Evolutionary conservation across 495 filamentous ascomycete genomes (phyloP), one percentile per base, ranked within the genome.

Genomic region (Aspergillus bertholletiae): DNA sequence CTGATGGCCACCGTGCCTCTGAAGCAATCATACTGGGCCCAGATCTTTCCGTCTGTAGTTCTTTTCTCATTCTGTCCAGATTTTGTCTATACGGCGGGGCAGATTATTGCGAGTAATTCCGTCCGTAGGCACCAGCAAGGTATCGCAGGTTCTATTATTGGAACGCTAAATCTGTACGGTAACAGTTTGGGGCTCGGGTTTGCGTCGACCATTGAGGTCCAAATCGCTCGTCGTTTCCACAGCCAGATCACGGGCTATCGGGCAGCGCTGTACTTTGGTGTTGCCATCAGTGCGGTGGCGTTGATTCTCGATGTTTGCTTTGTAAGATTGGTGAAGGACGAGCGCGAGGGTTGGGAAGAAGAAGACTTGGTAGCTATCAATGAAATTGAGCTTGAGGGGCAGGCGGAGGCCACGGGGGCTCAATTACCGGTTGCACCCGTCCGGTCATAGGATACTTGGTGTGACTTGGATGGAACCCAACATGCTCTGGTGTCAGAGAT

Each of bases 31-130:
- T 82, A 80, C 64, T 82, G 78, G 78, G 66, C 73, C 0, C 74
- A 76, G 43, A 60, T 76, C 0, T 83, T 83, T 55, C 77, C 76
- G 1, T 77, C 75, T 6, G 69, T 70, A 6, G 48, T 80, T 3
- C 56, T 82, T 4, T 65, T 72, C 46, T 61, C 70, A 0, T 71
- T 80, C 37, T 77, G 73, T 57, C 76, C 77, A 0, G 80, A 83
- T 56, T 70, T 83, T 4, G 71, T 78, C 26, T 80, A 74, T 47
- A 78, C 74, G 0, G 77, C 75, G 9, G 75, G 74, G 0, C 78
- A 81, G 50, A 80, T 83, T 43, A 80, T 83, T 53, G 79, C 77
- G 6, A 80, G 76, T 46, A 81, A 81, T 49, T 69, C 67, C 0
- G 79, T 82, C 11, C 66, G 64, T 15, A 59, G 72, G n/a, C 61